Percentiles rank a stretch among this genome's conserved stretches.
These are phyloP conservation scores for Schizophyllum amplum DNA, from an alignment of 1,284 basidiomycete genomes.

Conservation along the genomic window DNA sequence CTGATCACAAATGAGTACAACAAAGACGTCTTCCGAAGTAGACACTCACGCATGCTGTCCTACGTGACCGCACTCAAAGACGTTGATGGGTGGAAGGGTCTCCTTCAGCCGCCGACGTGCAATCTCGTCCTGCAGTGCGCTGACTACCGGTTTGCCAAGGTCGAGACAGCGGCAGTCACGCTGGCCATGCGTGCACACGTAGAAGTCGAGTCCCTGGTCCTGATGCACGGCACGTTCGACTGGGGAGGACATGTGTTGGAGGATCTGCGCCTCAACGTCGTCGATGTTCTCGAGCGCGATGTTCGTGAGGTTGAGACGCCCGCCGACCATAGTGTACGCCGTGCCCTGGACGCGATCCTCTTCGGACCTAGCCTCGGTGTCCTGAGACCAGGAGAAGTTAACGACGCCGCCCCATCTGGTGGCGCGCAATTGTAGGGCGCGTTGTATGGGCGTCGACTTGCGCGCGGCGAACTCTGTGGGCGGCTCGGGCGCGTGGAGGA, in stretches of 20 bases:
- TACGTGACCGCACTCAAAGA: constrained; percentile 72
- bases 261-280: constrained; percentile 31
- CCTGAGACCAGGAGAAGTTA: constrained; percentile 47
- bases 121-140: constrained; percentile 34
- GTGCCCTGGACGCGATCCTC: constrained; percentile 28
- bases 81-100: constrained; percentile 24
- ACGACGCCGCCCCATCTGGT: constrained; percentile 43
- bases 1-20: constrained; percentile 28
- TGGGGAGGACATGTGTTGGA: constrained; percentile 23
- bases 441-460: constrained; percentile 41
- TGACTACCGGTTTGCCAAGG: constrained; percentile 44
- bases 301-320: constrained; percentile 38
- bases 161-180: constrained; percentile 73
- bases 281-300: constrained; percentile 42
- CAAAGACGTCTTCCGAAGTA: constrained; percentile 1
- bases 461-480: constrained; percentile 42
- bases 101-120: constrained; percentile 22
- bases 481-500: constrained; percentile 43
- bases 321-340: constrained; percentile 38
- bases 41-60: constrained; percentile 74
- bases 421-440: constrained; percentile 38
- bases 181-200: constrained; percentile 66
- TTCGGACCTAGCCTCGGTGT: constrained; percentile 14
- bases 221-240: constrained; percentile 14
- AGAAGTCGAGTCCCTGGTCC: constrained; percentile 38